Evolutionary conservation across 306 rosid genomes (phyloP).

Genomic region (Cercis canadensis): DNA sequence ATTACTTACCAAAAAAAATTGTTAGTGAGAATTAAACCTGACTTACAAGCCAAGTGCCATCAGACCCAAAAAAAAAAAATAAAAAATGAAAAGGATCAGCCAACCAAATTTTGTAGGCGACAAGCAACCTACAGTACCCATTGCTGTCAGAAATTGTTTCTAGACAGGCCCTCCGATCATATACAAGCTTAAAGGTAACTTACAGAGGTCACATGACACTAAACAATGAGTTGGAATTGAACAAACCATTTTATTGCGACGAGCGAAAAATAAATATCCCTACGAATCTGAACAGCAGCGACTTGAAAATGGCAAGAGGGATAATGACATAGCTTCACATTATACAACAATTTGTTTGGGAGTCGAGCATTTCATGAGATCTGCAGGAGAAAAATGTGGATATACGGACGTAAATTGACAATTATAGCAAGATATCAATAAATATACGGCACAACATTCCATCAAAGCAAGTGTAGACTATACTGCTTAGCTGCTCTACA

Average conservation of each 20-base stretch:
- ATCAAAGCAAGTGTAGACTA: neutral
- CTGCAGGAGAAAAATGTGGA: slow-evolving; percentile 54
- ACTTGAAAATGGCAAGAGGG: slow-evolving; percentile 18
- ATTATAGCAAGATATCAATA: neutral
- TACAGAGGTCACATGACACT: slow-evolving; percentile 4
- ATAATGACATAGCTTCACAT: slow-evolving; percentile 61
- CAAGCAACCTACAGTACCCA: neutral
- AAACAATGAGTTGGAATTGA: neutral
- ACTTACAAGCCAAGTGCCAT: too few species aligned
- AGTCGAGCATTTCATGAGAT: slow-evolving; percentile 82
- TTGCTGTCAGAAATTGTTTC: slow-evolving; percentile 26
- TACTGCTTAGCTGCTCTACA: neutral
- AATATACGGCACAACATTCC: neutral
- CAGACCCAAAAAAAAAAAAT: too few species aligned
- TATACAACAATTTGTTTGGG: slow-evolving; percentile 74
- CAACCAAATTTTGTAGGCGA: neutral
- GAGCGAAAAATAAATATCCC: neutral
- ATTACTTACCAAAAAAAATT: too few species aligned
- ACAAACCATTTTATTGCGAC: neutral
- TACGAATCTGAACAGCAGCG: slow-evolving; percentile 35
- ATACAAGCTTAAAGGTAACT: slow-evolving; percentile 29
- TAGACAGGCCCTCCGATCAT: slow-evolving; percentile 34
- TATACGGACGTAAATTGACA: slow-evolving; percentile 5
- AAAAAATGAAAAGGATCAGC: too few species aligned
- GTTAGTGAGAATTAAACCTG: too few species aligned